A percentile compares a stretch with the other conserved stretches of the same genome.
Evolutionary conservation across 2,329 filamentous ascomycete genomes (phyloP).

Genomic region (Piedraia hortae): DNA sequence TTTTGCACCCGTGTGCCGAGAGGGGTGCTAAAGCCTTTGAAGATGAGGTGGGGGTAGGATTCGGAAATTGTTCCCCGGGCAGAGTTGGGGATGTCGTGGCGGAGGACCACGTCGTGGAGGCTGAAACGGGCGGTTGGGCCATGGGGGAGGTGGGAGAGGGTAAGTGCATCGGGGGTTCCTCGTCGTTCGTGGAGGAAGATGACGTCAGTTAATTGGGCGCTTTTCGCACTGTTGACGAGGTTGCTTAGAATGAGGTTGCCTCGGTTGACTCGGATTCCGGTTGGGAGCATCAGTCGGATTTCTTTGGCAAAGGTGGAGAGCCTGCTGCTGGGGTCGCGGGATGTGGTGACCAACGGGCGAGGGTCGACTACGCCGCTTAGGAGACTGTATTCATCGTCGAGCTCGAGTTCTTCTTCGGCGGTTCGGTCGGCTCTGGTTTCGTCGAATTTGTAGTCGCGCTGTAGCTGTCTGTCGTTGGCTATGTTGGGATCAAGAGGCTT

Average conservation of each 20-base stretch:
- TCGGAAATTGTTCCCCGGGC: constrained; percentile 73
- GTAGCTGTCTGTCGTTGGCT: constrained; percentile 59
- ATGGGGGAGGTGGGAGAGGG: constrained; percentile 64
- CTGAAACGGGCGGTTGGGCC: constrained; percentile 72
- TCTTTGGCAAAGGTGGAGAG: constrained; percentile 84
- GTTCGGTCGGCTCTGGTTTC: constrained; percentile 46
- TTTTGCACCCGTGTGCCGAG: constrained; percentile 64
- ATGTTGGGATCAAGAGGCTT: constrained; percentile 60
- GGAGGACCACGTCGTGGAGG: constrained; percentile 72
- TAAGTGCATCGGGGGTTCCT: constrained; percentile 72
- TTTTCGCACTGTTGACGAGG: constrained; percentile 54
- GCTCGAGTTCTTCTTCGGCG: constrained; percentile 38
- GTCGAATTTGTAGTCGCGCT: constrained; percentile 81
- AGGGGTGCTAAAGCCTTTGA: constrained; percentile 68
- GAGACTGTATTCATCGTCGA: constrained; percentile 75
- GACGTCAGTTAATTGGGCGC: constrained; percentile 58
- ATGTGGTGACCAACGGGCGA: constrained; percentile 70
- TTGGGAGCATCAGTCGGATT: constrained; percentile 57
- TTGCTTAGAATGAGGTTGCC: constrained; percentile 74
- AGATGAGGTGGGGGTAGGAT: constrained; percentile 79
- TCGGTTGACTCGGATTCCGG: constrained; percentile 65
- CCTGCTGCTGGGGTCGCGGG: constrained; percentile 59
- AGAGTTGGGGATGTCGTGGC: constrained; percentile 75
- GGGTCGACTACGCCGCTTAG: constrained; percentile 82
- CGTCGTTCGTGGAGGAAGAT: constrained; percentile 77